Conservation (phyloP, 345 rosid species). For the Euclidium syriacum region DNA sequence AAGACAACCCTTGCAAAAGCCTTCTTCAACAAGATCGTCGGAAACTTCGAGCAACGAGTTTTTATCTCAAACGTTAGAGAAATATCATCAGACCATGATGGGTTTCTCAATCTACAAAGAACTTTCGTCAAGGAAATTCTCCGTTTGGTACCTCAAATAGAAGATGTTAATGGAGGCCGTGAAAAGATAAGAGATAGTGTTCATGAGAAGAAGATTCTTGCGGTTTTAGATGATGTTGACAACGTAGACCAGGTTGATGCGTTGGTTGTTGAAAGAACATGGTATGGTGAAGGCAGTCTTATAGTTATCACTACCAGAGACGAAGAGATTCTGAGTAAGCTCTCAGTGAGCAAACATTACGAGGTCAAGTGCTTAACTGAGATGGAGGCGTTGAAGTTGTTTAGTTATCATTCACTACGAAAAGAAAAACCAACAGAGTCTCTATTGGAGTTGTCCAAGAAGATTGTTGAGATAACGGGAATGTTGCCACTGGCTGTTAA, state of each 20-base stretch:
- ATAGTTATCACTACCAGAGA: slow-evolving; percentile 64
- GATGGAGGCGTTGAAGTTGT: slow-evolving; percentile 39
- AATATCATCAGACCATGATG: slow-evolving; percentile 13
- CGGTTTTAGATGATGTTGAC: slow-evolving; percentile 62
- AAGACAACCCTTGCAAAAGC: slow-evolving; percentile 32
- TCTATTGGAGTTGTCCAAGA: slow-evolving; percentile 28
- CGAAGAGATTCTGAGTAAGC: slow-evolving; percentile 26
- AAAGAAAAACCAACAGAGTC: slow-evolving; percentile 41
- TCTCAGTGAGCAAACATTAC: slow-evolving; percentile 25
- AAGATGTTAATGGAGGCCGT: slow-evolving; percentile 26
- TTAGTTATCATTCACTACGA: slow-evolving; percentile 56
- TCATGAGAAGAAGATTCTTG: slow-evolving; percentile 31
- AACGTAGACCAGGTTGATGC: slow-evolving; percentile 36
- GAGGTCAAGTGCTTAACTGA: slow-evolving; percentile 47
- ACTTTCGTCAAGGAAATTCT: slow-evolving; percentile 30
- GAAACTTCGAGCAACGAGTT: slow-evolving; percentile 12
- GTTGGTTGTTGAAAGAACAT: slow-evolving; percentile 37
- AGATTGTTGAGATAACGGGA: slow-evolving; percentile 45
- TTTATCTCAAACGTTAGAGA: slow-evolving; percentile 37
- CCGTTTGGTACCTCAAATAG: neutral
- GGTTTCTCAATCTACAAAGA: slow-evolving; percentile 39
- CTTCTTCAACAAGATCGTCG: slow-evolving; percentile 10
- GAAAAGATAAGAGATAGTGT: slow-evolving; percentile 14
- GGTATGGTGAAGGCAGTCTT: slow-evolving; percentile 48
- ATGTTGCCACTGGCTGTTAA: slow-evolving; percentile 62